Conservation (phyloP, 2,329 filamentous ascomycete genomes). For the Colletotrichum musae region DNA sequence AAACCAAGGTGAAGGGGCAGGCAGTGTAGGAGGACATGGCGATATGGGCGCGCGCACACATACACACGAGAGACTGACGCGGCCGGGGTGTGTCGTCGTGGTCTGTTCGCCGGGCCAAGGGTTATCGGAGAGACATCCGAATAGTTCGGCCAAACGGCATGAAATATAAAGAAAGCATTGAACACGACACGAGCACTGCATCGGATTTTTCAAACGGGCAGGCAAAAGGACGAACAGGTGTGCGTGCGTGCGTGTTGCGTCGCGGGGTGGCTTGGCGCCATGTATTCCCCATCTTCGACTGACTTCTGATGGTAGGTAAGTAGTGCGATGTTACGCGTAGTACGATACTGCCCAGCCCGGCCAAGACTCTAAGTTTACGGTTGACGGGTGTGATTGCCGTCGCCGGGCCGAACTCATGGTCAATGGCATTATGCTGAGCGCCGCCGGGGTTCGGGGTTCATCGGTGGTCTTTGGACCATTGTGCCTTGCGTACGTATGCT, state of each 20-base stretch:
- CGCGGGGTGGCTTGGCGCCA: constrained; percentile 11
- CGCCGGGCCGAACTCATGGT: constrained; percentile 10
- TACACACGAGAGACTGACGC: background rate
- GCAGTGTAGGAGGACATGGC: background rate
- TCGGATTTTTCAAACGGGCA: constrained; percentile 3
- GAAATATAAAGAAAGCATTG: constrained; percentile 9
- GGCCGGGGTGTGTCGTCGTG: background rate
- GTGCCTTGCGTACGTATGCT: constrained; percentile 13
- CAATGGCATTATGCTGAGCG: constrained; percentile 2
- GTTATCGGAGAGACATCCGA: constrained; percentile 2
- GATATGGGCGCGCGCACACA: background rate
- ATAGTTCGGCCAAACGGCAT: background rate
- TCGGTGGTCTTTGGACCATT: background rate
- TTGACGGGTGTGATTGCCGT: background rate
- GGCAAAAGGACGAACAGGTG: constrained; percentile 13
- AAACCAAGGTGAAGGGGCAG: background rate
- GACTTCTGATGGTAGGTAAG: background rate
- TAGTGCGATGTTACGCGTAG: too few species aligned
- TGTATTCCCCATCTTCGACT: background rate
- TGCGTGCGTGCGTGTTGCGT: background rate
- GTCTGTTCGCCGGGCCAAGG: background rate
- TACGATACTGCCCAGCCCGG: background rate
- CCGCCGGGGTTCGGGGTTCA: constrained; percentile 6
- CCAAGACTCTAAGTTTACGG: background rate
- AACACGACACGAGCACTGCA: constrained; percentile 27